Conservation (phyloP, 495 filamentous ascomycete genomes). For the Pyronema domesticum region DNA sequence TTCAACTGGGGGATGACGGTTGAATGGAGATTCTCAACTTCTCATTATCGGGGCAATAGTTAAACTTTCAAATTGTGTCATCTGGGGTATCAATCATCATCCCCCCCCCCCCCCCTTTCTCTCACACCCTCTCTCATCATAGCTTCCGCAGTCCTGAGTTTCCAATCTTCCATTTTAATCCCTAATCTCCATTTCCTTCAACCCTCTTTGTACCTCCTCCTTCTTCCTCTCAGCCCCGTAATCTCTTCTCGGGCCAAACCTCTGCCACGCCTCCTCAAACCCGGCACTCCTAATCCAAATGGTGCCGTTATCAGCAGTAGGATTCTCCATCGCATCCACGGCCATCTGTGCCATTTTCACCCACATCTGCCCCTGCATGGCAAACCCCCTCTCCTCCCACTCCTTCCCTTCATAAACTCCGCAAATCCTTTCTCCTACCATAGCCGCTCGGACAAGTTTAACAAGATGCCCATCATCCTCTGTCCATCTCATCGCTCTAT, state of each 20-base stretch:
- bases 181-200: too few relatives aligned
- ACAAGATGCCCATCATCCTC: conserved; percentile 62
- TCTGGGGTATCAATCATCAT: too few relatives aligned
- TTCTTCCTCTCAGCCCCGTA: neutral
- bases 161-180: too few relatives aligned
- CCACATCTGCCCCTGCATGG: conserved; percentile 54
- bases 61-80: too few relatives aligned
- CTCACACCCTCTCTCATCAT: too few relatives aligned
- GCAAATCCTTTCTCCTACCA: conserved; percentile 36
- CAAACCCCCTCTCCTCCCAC: conserved; percentile 27
- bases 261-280: conserved; percentile 41
- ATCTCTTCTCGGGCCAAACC: conserved; percentile 6
- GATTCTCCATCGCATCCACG: conserved; percentile 32
- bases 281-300: conserved; percentile 41
- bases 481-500: conserved; percentile 31
- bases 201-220: too few relatives aligned
- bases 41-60: too few relatives aligned
- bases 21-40: too few relatives aligned
- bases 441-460: conserved; percentile 55
- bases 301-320: conserved; percentile 30
- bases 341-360: conserved; percentile 44
- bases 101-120: too few relatives aligned
- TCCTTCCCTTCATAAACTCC: conserved; percentile 26
- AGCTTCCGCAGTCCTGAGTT: too few relatives aligned
- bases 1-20: too few relatives aligned